Evolutionary conservation across 352 stramenopile species (phyloP).

Genomic region (Albugo candida): DNA sequence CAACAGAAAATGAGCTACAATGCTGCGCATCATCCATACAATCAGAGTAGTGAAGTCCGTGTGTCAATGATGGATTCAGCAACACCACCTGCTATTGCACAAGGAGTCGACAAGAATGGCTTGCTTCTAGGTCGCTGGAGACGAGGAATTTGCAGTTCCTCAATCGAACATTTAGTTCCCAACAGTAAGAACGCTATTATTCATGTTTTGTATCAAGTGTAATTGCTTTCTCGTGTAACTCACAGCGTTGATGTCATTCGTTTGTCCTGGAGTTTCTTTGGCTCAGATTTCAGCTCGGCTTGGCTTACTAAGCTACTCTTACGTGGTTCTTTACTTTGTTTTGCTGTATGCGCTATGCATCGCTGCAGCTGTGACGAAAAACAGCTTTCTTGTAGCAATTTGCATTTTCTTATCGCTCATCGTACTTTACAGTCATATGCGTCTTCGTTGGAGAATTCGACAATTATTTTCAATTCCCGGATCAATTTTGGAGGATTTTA

Average conservation of each 20-base stretch:
- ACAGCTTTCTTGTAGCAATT: conserved; percentile 14
- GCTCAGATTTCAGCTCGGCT: conserved; percentile 25
- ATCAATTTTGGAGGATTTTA: conserved; percentile 17
- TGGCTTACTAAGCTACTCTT: conserved; percentile 18
- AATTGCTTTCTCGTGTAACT: neutral
- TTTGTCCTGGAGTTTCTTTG: conserved; percentile 17
- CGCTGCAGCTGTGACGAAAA: conserved; percentile 11
- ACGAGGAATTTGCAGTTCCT: conserved; percentile 10
- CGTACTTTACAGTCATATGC: conserved; percentile 15
- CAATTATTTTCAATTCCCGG: conserved; percentile 32
- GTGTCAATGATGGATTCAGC: too few relatives aligned
- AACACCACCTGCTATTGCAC: conserved; percentile 4
- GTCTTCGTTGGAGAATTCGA: conserved; percentile 31
- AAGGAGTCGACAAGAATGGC: conserved; percentile 14
- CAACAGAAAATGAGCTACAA: too few relatives aligned
- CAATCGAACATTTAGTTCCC: conserved; percentile 5
- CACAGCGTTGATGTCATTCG: conserved; percentile 10
- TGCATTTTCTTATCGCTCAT: conserved; percentile 15
- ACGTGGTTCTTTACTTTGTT: conserved; percentile 14
- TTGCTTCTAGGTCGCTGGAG: conserved; percentile 18
- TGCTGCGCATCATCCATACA: too few relatives aligned
- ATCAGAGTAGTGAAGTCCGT: too few relatives aligned
- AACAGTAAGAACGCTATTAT: conserved; percentile 10
- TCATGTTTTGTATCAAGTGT: neutral
- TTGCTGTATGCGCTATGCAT: conserved; percentile 17